Percentiles rank a stretch among this genome's conserved stretches.
phyloP scores from a whole-genome alignment of 768 basidiomycete genomes.

The Clitopilus hobsonii region DNA sequence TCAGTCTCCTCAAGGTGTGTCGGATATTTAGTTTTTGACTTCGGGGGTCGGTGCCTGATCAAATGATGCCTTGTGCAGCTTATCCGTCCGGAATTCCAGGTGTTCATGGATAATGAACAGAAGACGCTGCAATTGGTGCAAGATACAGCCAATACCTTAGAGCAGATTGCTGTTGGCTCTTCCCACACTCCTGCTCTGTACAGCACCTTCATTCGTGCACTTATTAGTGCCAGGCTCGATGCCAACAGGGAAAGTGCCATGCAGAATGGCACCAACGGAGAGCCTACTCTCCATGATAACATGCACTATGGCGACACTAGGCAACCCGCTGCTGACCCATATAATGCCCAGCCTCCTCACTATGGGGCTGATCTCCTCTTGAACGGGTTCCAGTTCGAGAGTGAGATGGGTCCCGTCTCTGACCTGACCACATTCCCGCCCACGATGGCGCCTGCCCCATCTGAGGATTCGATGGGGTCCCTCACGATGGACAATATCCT shows the following conservation, averaged over 20 bases:
- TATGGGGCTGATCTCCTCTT: conserved; percentile 27
- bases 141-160: conserved; percentile 79
- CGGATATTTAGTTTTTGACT: not conserved
- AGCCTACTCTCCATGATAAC: not conserved
- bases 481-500: conserved; percentile 83
- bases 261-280: not conserved
- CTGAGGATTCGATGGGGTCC: conserved; percentile 35
- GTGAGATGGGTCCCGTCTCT: conserved; percentile 82
- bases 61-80: conserved; percentile 42
- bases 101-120: conserved; percentile 70
- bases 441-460: conserved; percentile 63
- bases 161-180: conserved; percentile 69
- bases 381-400: conserved; percentile 64
- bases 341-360: conserved; percentile 6
- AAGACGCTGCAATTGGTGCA: conserved; percentile 66
- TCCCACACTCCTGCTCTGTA: conserved; percentile 91
- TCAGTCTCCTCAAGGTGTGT: conserved; percentile 86
- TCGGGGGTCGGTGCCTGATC: conserved; percentile 4
- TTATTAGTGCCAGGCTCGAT: conserved; percentile 54
- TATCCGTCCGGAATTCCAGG: conserved; percentile 78
- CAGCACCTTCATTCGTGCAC: conserved; percentile 73
- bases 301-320: conserved; percentile 15
- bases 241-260: conserved; percentile 5
- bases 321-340: conserved; percentile 5
- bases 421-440: conserved; percentile 85